Conservation (phyloP, 202 grass and related monocot species). For the Hordeum pubiflorum region DNA sequence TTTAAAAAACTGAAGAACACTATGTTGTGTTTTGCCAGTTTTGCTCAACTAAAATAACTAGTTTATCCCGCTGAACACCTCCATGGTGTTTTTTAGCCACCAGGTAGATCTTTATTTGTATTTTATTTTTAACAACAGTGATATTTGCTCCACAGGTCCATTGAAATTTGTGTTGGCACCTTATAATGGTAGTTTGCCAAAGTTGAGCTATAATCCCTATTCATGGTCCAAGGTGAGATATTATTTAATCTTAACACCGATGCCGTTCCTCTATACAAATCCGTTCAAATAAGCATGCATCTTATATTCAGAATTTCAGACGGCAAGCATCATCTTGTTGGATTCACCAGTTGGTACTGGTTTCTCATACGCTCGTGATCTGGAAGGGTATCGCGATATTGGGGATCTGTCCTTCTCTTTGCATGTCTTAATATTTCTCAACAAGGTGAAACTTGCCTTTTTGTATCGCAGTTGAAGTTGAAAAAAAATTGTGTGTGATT, state of each 20-base stretch:
- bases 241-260: not conserved
- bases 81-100: not conserved
- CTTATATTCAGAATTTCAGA: not conserved
- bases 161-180: conserved; percentile 12
- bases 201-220: conserved; percentile 20
- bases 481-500: not conserved
- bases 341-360: not conserved
- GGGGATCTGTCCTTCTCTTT: not conserved
- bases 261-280: not conserved
- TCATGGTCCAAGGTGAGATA: conserved; percentile 25
- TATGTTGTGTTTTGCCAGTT: not conserved
- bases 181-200: conserved; percentile 36
- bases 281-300: not conserved
- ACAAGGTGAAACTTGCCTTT: not conserved
- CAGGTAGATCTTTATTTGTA: not conserved
- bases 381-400: not conserved
- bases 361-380: not conserved
- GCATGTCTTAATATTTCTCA: not conserved
- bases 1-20: not conserved
- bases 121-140: not conserved
- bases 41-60: not conserved
- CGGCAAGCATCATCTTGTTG: not conserved
- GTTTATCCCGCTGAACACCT: not conserved
- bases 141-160: conserved; percentile 21
- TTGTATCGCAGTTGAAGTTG: not conserved